phyloP scores from a whole-genome alignment of 345 rosid genomes.

The Brassica rapa region DNA sequence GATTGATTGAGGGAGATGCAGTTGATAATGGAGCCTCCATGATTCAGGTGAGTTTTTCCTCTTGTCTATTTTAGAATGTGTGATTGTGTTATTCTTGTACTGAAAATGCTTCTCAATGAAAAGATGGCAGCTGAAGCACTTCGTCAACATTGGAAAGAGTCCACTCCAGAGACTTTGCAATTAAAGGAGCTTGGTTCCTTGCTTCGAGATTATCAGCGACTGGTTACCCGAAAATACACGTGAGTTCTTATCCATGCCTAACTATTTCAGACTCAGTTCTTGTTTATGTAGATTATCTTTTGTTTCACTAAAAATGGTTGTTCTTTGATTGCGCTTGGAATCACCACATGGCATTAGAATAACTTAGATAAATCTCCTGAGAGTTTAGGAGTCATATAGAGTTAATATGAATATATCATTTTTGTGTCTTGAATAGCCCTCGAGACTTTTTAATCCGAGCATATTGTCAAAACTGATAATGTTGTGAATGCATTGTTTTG shows the following conservation, averaged over 20 bases:
- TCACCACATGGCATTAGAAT: not conserved
- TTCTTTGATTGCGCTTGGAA: slow-evolving; percentile 14
- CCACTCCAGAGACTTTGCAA: slow-evolving; percentile 54
- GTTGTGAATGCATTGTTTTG: not conserved
- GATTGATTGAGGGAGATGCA: slow-evolving; percentile 51
- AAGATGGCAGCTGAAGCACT: slow-evolving; percentile 59
- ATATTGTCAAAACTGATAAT: slow-evolving; percentile 6
- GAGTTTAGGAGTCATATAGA: not conserved
- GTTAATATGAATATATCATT: not conserved
- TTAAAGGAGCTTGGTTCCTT: slow-evolving; percentile 81
- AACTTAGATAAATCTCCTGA: not conserved
- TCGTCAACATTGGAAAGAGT: slow-evolving; percentile 79
- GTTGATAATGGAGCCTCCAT: slow-evolving; percentile 49
- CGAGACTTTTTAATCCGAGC: not conserved
- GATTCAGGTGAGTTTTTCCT: slow-evolving; percentile 33
- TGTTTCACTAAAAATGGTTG: not conserved
- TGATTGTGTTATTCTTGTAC: slow-evolving; percentile 18
- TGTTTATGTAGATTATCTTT: not conserved
- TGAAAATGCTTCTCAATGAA: slow-evolving; percentile 31
- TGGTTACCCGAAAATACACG: slow-evolving; percentile 54
- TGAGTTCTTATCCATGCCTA: slow-evolving; percentile 47
- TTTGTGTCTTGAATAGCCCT: slow-evolving; percentile 3
- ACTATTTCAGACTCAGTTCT: slow-evolving; percentile 4
- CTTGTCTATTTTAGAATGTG: not conserved
- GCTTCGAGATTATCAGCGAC: slow-evolving; percentile 85